These are phyloP conservation scores for Cenococcum geophilum DNA, from an alignment of 495 filamentous ascomycete species.

Conservation along the genomic window DNA sequence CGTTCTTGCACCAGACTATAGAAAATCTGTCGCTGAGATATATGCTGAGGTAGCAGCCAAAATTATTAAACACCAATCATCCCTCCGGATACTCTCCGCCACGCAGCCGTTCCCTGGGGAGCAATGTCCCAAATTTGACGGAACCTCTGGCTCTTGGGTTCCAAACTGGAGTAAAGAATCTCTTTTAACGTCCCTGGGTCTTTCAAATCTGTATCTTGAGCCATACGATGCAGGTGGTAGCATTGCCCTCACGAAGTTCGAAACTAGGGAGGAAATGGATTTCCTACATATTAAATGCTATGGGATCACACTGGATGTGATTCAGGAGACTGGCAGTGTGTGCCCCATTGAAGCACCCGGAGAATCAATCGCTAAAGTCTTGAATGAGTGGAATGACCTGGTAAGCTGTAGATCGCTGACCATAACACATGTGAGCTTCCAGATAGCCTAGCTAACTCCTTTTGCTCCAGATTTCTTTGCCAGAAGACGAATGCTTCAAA, in stretches of 20 bases:
- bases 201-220: background rate
- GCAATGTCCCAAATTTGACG: background rate
- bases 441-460: background rate
- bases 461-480: background rate
- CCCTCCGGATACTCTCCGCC: background rate
- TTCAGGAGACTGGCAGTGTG: background rate
- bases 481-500: background rate
- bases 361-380: background rate
- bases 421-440: no score
- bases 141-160: constrained; percentile 5
- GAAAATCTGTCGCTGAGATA: background rate
- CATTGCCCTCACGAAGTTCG: background rate
- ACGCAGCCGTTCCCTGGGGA: background rate
- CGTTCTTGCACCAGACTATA: background rate
- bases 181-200: background rate
- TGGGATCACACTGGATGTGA: background rate
- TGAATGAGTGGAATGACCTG: background rate
- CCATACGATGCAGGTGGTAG: constrained; percentile 1
- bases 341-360: background rate
- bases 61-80: background rate
- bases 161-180: constrained; percentile 9
- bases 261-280: no score
- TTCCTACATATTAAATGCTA: no score
- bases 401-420: background rate
- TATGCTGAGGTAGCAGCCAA: background rate